Conservation (phyloP, 257 asterid genomes). For the Lavandula angustifolia region DNA sequence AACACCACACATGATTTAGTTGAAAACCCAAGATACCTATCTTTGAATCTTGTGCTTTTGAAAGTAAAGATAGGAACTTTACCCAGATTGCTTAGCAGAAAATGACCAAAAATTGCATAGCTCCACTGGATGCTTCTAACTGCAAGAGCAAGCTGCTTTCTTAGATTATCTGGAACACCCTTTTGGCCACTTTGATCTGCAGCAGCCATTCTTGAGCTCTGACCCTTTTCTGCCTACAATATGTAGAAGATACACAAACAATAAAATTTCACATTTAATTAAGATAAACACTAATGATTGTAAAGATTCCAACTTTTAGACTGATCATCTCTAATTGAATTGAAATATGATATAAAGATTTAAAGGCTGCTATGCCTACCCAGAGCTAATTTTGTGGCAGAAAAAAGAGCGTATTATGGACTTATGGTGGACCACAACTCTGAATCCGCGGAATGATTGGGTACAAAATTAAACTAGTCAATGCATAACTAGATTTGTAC, state of each 20-base stretch:
- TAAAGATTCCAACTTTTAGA: constrained; percentile 1
- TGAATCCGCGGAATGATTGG: constrained; percentile 1
- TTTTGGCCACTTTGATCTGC: constrained; percentile 32
- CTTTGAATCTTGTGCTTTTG: not conserved
- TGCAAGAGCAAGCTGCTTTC: constrained; percentile 71
- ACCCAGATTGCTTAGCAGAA: constrained; percentile 69
- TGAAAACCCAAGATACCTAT: not conserved
- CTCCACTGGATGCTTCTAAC: constrained; percentile 80
- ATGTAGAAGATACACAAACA: not conserved
- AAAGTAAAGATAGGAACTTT: constrained; percentile 26
- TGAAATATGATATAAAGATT: not conserved
- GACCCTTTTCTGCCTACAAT: constrained; percentile 13
- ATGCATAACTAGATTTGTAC: not conserved
- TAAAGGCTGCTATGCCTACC: constrained; percentile 9
- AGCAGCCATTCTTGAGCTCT: constrained; percentile 46
- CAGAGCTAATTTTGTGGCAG: not conserved
- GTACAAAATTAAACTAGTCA: not conserved
- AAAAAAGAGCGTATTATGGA: not conserved
- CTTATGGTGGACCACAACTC: constrained; percentile 21
- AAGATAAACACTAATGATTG: not conserved
- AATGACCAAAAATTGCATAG: constrained; percentile 84
- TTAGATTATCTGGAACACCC: constrained; percentile 47
- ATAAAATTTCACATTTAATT: not conserved
- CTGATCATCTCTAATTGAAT: constrained; percentile 9
- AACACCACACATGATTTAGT: not conserved